Conservation (phyloP, 495 filamentous ascomycete genomes). For the Tuber magnatum region DNA sequence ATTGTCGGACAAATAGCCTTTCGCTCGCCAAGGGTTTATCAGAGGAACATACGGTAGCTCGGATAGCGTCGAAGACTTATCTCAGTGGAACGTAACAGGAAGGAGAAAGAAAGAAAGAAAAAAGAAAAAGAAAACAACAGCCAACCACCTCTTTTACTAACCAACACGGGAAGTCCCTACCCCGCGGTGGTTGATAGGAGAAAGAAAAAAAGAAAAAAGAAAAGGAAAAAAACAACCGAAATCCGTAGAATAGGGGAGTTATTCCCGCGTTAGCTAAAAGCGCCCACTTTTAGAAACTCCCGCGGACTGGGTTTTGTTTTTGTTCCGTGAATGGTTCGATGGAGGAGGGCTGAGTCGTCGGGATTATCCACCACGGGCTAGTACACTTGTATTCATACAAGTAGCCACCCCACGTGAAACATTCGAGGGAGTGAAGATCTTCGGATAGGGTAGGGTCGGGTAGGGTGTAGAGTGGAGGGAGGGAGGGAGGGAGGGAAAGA, state of each 20-base stretch:
- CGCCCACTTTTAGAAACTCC: background rate
- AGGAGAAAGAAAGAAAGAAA: background rate
- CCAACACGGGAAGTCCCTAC: background rate
- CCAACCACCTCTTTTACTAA: background rate
- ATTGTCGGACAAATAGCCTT: slow-evolving; percentile 3
- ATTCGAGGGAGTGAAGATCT: background rate
- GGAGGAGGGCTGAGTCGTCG: background rate
- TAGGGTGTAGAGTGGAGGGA: too few species aligned
- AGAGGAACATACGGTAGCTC: background rate
- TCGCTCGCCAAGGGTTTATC: background rate
- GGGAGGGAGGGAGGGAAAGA: background rate
- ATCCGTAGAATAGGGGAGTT: background rate
- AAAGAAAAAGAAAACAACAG: background rate
- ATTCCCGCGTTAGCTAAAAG: background rate
- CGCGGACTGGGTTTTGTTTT: background rate
- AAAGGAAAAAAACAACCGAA: background rate
- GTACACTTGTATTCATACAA: too few species aligned
- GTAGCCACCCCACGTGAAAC: background rate
- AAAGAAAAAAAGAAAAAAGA: background rate
- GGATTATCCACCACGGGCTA: background rate
- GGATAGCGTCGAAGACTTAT: background rate
- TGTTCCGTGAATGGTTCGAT: background rate
- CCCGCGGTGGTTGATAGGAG: background rate
- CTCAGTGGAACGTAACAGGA: background rate
- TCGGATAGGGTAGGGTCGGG: background rate